Conservation (phyloP, 179 eudicot genomes). For the Silene coronaria region DNA sequence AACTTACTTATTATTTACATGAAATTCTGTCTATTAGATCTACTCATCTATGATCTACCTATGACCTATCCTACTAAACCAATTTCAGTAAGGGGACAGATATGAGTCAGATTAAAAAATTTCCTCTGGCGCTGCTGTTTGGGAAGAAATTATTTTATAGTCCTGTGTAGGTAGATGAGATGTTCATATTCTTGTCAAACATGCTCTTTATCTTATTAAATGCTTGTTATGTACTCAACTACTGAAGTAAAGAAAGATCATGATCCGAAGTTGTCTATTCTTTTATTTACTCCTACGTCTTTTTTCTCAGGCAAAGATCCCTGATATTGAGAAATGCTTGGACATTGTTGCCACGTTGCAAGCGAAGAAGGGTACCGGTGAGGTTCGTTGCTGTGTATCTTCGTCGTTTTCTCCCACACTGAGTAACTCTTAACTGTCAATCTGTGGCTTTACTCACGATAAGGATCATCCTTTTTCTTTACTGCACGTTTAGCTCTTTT, state of each 20-base stretch:
- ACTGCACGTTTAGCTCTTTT: neutral
- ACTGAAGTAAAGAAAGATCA: neutral
- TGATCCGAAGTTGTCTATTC: neutral
- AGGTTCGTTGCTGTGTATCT: conserved; percentile 56
- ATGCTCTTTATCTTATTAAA: neutral
- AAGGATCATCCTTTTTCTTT: neutral
- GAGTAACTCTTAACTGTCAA: neutral
- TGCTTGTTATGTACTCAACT: neutral
- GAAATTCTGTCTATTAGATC: neutral
- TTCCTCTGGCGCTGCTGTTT: neutral
- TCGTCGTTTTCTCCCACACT: neutral
- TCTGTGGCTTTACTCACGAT: neutral
- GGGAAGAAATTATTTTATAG: neutral
- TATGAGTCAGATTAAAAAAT: neutral
- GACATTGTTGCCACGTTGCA: conserved; percentile 78
- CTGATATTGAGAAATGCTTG: conserved; percentile 94
- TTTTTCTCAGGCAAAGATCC: conserved; percentile 71
- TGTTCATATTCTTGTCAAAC: neutral
- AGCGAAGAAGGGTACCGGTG: conserved; percentile 83
- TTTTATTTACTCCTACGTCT: neutral
- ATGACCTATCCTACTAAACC: no score
- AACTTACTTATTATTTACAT: neutral
- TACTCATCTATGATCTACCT: no score
- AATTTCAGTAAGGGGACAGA: neutral
- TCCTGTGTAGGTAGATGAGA: neutral